Base-by-base conservation (phyloP, 1,284 basidiomycete species). In the Phellopilus nigrolimitatus region DNA sequence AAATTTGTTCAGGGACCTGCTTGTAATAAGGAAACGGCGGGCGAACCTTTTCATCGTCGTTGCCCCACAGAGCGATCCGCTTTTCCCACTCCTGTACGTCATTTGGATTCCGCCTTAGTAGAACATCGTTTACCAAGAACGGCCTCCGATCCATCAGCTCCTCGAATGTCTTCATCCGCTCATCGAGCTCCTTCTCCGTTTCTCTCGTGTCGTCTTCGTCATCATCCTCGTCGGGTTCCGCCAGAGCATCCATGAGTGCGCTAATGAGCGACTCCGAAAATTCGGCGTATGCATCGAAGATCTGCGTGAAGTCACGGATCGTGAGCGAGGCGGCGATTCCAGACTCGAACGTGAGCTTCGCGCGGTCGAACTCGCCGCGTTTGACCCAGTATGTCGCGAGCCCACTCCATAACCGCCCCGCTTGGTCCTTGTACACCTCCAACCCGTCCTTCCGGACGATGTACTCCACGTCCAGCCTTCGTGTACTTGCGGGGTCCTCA, bases 81-180 rank as follows among this genome's bases (percentile, higher is more conserved):
- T 99, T 99, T 71, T 98, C 95, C 97, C 97, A 99, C 66, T 99
- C 97, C 61, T 97, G 94, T 0, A 99, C 95, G 62, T 99, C 97
- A 63, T 98, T 92, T 0, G 93, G 91, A 72, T 99, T 99, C 60
- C 97, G 75, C 51, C 97, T 76, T 22, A 99, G 70, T 25, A 99
- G 70, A 2, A 99, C 97, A 60, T 98, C 95, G 64, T 99, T 99
- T 49, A 97, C 86, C 54, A 99, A 74, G 78, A 99, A 99, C 2
- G 94, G 97, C 60, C 97, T 71, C 37, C 95, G 78, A 66, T 99
- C 97, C 82, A 97, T 97, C 57, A 99, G 69, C 49, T 86, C 86
- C 67, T 98, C 95, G 62, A 99, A 97, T 55, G 87, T 85, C 66
- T 88, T 87, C 91, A 99, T 97, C 59, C 86, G 82, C 41, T 71